Base-by-base conservation (phyloP, 2,329 filamentous ascomycete genomes). In the Curvularia sp. region DNA sequence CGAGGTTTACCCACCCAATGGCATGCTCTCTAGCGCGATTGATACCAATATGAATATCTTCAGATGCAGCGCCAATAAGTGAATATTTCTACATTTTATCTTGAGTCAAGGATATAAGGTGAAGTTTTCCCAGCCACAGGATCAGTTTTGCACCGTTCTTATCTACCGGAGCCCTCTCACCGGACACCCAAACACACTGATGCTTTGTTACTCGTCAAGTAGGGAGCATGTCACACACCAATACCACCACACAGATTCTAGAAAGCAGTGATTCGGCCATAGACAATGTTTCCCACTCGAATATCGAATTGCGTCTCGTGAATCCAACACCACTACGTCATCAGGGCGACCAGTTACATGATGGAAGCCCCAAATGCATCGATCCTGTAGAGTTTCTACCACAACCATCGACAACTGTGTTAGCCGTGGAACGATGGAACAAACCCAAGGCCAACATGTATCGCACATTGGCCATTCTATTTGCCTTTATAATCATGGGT, bases 401-500 rank as follows among this genome's bases (percentile, higher is more conserved):
- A 2, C 77, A 80, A 28, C 80, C 80, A 1, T 78, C 76, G 1
- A 80, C 76, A 1, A 76, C 77, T 1, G 65, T 74, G 6, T 73
- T 70, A 12, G 72, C 77, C 25, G 65, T 79, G 13, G 83, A 88
- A 68, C 77, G 75, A 74, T 91, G 88, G 89, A 90, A 89, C 64
- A 74, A 78, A 8, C 82, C 87, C 0, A 74, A 75, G 18, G 77
- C 79, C 49, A 90, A 88, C 69, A 77, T 83, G 13, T 86, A 78
- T 63, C 83, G 87, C 32, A 84, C 85, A 47, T 73, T 84, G 19
- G 80, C 84, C 1, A 82, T 85, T 6, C 83, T 87, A 64, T 84
- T 83, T 68, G 80, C 82, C 1, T 85, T 90, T 61, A 77, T 85
- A 34, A 77, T 89, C 41, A 83, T 88, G 78, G 88, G 88, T 13